phyloP scores from a whole-genome alignment of 257 asterid genomes.

The Mentha longifolia region DNA sequence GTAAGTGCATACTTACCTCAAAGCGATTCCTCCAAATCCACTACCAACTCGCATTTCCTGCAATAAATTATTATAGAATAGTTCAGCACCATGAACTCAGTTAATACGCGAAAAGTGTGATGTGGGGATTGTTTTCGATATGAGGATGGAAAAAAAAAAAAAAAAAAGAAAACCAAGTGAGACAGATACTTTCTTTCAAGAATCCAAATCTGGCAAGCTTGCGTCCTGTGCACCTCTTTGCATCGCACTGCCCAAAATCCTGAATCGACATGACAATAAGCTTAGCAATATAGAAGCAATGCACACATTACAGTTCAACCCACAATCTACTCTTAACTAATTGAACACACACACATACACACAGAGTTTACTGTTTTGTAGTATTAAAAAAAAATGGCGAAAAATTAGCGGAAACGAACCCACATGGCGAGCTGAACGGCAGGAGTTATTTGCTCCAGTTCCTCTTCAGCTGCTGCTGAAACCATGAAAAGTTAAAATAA shows the following conservation, averaged over 20 bases:
- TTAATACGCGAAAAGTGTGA: slow-evolving; percentile 14
- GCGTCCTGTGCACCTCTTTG: slow-evolving; percentile 97
- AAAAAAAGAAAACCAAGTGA: slow-evolving; percentile 1
- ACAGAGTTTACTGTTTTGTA: too few species aligned
- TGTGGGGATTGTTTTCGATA: background rate
- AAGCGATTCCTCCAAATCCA: slow-evolving; percentile 90
- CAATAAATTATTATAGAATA: slow-evolving; percentile 25
- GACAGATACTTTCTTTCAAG: slow-evolving; percentile 74
- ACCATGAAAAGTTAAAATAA: background rate
- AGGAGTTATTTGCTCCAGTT: slow-evolving; percentile 54
- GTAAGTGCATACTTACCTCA: slow-evolving; percentile 55
- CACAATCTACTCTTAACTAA: background rate
- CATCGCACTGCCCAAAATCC: slow-evolving; percentile 99
- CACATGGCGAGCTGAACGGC: slow-evolving; percentile 94
- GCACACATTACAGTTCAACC: slow-evolving; percentile 11
- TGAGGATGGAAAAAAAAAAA: background rate
- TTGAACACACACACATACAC: background rate
- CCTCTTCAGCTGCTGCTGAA: slow-evolving; percentile 51
- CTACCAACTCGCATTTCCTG: slow-evolving; percentile 86
- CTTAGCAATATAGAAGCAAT: slow-evolving; percentile 26
- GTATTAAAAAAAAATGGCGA: background rate
- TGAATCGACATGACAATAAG: slow-evolving; percentile 31
- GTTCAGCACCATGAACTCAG: slow-evolving; percentile 17
- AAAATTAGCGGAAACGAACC: slow-evolving; percentile 55
- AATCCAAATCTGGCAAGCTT: slow-evolving; percentile 96